Percentiles rank a stretch among this genome's conserved stretches.
Conservation (phyloP, 495 filamentous ascomycete genomes). For the Lasiosphaeria miniovina region DNA sequence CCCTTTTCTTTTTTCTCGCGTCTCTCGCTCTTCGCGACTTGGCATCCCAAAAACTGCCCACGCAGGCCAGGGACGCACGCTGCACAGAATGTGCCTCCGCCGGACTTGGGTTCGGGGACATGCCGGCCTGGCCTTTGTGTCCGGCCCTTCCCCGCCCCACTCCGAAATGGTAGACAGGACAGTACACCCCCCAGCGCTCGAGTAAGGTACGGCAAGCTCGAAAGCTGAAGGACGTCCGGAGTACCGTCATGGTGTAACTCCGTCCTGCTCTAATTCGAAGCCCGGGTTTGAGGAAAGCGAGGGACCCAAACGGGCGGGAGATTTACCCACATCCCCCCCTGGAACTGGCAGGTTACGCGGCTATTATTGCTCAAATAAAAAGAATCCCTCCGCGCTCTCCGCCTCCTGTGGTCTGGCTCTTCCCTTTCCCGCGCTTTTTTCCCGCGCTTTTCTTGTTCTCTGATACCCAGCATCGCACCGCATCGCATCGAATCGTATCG, state of each 20-base stretch:
- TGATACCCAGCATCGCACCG: too few species aligned
- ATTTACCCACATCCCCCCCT: background rate
- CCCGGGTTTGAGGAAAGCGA: background rate
- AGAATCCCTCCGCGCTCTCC: too few species aligned
- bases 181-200: background rate
- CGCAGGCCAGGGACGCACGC: too few species aligned
- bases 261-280: constrained; percentile 3
- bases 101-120: constrained; percentile 20
- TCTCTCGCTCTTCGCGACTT: too few species aligned
- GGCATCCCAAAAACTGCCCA: too few species aligned
- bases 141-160: constrained; percentile 23
- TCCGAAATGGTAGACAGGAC: constrained; percentile 14
- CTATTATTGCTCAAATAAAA: too few species aligned
- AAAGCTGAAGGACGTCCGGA: constrained; percentile 11
- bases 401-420: too few species aligned
- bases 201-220: background rate
- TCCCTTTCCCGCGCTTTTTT: too few species aligned
- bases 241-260: constrained; percentile 20
- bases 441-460: too few species aligned
- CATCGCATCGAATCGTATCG: background rate
- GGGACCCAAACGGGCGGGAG: background rate
- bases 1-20: too few species aligned
- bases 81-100: background rate
- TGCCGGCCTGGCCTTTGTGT: constrained; percentile 6
- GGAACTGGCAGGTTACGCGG: too few species aligned